Percentiles rank a stretch among this genome's conserved stretches.
phyloP scores from a whole-genome alignment of 495 filamentous ascomycete genomes.

The Penicillium argentinense region DNA sequence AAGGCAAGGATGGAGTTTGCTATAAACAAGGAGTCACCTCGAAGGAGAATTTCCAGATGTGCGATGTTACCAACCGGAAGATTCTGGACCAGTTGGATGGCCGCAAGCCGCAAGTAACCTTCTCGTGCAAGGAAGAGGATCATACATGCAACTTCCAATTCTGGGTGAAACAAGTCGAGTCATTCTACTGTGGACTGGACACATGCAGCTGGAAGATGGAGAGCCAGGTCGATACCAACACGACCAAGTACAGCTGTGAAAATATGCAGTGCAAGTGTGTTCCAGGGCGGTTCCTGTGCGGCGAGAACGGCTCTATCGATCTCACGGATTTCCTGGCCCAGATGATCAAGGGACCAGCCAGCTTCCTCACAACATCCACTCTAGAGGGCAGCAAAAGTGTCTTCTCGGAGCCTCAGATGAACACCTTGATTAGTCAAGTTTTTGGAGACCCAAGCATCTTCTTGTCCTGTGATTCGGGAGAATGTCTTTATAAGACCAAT shows the following conservation, averaged over 20 bases:
- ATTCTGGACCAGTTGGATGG: constrained; percentile 84
- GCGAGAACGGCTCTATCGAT: constrained; percentile 86
- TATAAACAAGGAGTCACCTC: constrained; percentile 87
- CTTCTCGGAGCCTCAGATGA: constrained; percentile 89
- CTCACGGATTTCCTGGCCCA: constrained; percentile 82
- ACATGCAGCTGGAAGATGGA: constrained; percentile 72
- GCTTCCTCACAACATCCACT: constrained; percentile 69
- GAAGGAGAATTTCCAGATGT: constrained; percentile 95
- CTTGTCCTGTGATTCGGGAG: constrained; percentile 78
- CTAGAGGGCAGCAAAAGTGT: constrained; percentile 60
- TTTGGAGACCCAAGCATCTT: constrained; percentile 91
- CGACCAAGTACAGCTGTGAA: constrained; percentile 79
- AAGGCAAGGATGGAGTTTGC: constrained; percentile 77
- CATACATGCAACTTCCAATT: constrained; percentile 92
- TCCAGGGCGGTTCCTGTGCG: constrained; percentile 88
- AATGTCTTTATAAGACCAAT: constrained; percentile 89
- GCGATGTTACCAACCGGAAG: constrained; percentile 92
- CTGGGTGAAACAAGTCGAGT: constrained; percentile 91
- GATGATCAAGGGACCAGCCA: constrained; percentile 80
- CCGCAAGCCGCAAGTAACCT: constrained; percentile 87
- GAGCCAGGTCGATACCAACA: constrained; percentile 69
- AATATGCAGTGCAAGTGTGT: constrained; percentile 85
- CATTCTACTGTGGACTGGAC: constrained; percentile 91
- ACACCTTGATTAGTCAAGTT: constrained; percentile 78
- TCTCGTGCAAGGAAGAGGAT: constrained; percentile 76